Evolutionary conservation across 352 stramenopile genomes (phyloP).

Genomic region (Globisporangium spinosum): DNA sequence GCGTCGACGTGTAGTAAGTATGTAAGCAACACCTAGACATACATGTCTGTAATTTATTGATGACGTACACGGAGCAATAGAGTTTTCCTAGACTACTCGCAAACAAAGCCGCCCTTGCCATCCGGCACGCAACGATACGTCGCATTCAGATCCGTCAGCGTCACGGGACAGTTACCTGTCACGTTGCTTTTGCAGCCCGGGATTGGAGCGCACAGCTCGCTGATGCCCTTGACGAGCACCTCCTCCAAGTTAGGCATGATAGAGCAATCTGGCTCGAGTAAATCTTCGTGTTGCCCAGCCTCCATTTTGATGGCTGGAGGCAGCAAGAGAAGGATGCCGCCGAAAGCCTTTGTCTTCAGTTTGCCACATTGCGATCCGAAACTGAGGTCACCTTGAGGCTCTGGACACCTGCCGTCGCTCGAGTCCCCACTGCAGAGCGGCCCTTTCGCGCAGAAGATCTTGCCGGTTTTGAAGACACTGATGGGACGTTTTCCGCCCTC

Average conservation of each 20-base stretch:
- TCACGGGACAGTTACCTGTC: slow-evolving; percentile 6
- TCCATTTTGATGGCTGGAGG: not conserved
- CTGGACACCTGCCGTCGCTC: slow-evolving; percentile 11
- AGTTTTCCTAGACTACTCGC: not conserved
- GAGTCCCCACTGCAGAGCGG: slow-evolving; percentile 7
- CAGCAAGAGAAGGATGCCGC: slow-evolving; percentile 5
- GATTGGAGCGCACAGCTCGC: slow-evolving; percentile 1
- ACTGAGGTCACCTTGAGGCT: not conserved
- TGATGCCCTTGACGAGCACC: slow-evolving; percentile 3
- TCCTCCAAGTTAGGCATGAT: slow-evolving; percentile 1
- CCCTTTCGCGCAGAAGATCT: not conserved
- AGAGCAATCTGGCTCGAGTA: not conserved
- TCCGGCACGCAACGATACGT: slow-evolving; percentile 1
- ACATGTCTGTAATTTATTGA: slow-evolving; percentile 7
- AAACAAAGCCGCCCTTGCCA: not conserved
- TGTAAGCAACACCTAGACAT: not conserved
- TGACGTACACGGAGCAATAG: not conserved
- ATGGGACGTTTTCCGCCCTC: slow-evolving; percentile 1
- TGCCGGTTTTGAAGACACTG: not conserved
- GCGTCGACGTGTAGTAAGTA: slow-evolving; percentile 7
- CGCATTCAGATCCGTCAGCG: not conserved
- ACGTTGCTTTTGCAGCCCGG: slow-evolving; percentile 9
- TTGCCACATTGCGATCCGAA: slow-evolving; percentile 13
- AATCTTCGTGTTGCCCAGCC: slow-evolving; percentile 4
- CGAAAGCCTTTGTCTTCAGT: not conserved